These are phyloP conservation scores for Boletus reticulatus DNA, from an alignment of 768 basidiomycete genomes.

Conservation along the genomic window DNA sequence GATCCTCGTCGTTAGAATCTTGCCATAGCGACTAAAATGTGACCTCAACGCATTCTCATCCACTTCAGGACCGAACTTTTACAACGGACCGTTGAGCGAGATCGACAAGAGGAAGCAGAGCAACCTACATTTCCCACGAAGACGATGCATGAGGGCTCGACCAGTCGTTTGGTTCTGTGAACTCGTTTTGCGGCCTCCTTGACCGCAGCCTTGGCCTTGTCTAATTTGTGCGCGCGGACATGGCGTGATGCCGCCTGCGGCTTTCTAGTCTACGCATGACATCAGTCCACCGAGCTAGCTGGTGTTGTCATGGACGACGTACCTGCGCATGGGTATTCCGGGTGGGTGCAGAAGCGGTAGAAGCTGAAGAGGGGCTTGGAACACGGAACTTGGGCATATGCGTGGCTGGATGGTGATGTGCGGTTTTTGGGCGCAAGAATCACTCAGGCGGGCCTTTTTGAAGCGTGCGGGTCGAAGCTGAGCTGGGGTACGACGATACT, in stretches of 20 bases:
- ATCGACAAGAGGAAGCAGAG: not conserved
- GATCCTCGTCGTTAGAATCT: constrained; percentile 20
- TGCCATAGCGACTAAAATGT: constrained; percentile 26
- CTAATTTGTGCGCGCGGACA: constrained; percentile 9
- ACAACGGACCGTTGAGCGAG: constrained; percentile 3
- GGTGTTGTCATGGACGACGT: not conserved
- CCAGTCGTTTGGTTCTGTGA: constrained; percentile 3
- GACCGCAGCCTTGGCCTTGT: constrained; percentile 15
- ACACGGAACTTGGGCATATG: constrained; percentile 18
- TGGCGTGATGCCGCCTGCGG: constrained; percentile 3
- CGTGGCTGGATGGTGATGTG: not conserved
- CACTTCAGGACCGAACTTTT: constrained; percentile 35
- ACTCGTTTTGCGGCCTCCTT: constrained; percentile 19
- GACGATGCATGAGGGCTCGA: constrained; percentile 32
- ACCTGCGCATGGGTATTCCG: constrained; percentile 7
- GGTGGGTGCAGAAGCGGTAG: not conserved
- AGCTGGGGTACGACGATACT: not conserved
- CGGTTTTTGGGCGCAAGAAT: not conserved
- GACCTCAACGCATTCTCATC: constrained; percentile 22
- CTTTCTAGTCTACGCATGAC: constrained; percentile 5
- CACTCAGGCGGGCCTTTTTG: constrained; percentile 16
- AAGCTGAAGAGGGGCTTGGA: constrained; percentile 17
- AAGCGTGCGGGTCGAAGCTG: not conserved
- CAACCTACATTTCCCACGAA: constrained; percentile 64
- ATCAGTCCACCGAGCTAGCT: not conserved